Base-by-base conservation (phyloP, 1,284 basidiomycete genomes). In the Amylostereum chailletii region DNA sequence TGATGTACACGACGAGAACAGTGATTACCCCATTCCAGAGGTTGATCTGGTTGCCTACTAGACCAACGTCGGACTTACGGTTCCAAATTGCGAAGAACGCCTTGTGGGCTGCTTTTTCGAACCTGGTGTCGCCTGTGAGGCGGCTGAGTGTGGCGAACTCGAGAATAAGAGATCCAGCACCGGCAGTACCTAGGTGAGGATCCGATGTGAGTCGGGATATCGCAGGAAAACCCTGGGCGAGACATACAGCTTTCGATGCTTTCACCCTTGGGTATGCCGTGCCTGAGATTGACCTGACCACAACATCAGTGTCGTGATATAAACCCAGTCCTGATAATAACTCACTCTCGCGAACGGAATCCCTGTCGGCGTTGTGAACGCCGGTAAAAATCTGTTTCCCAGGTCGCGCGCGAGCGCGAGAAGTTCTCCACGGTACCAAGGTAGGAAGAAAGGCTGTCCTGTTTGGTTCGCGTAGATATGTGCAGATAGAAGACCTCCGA, bases 81-180 rank as follows among this genome's bases (percentile, higher is more conserved):
- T 94, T 92, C 94, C 94, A 97, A 1, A 96, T 65, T 1, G 88
- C 90, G 65, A 93, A 91, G 65, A 90, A 96, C 0, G 94, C 90
- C 60, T 83, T 87, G 58, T 81, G 75, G 7, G 86, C 88, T 5
- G 78, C 83, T 60, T 86, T 85, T 68, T 97, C 94, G 60, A 91
- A 97, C 10, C 83, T 77, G 34, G 82, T 75, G 60, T 95, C 91
- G 6, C 88, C 88, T 11, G 92, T 94, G 34, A 97, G 72, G 31
- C 93, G 81, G 58, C 89, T 91, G 26, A 97, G 69, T 5, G 90
- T 86, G n/a, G 84, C 89, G 63, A 96, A 96, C 64, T 97, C 94
- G 29, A 97, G 71, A 42, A 96, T 83, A 44, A 97, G 70, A 42
- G 91, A 93, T 4, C 92, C 92, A 27, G 93, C 94, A 38, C 92